Evolutionary conservation across 106 monocot species (phyloP), one percentile per base, ranked within the genome.

Genomic region (Hemerocallis citrina): DNA sequence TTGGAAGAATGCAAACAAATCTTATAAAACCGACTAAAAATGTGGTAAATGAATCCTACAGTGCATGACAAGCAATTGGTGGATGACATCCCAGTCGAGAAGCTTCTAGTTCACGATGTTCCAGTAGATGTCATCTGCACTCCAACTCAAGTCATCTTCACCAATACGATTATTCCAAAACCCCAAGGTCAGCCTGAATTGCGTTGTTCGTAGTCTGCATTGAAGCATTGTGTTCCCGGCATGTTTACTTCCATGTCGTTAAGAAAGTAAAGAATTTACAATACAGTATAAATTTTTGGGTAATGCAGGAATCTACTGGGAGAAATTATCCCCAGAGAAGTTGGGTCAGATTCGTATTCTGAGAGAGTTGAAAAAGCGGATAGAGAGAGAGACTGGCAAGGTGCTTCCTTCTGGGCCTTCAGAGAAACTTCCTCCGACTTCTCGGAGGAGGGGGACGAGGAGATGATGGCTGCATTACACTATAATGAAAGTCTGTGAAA

Each of bases 11-110:
- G 25, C 9, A 56, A 49, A n/a, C 7, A 22, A 7, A 3, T 20
- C 14, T 49, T 7, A 11, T 49, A 19, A 10, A 58, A 14, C 23
- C 21, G 1, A 2, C 44, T 51, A 0, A 23, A 34, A 17, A 21
- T 43, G 7, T 6, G 50, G 12, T 63, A 14, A 27, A 14, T 55
- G 32, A 9, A 20, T 45, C 21, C 22, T 55, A 9, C 60, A 93
- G 89, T 93, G 57, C 93, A 93, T 55, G 93, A 93, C 37, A 89
- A 58, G 77, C 89, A 93, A 67, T 70, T 93, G 65, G 93, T 85
- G 46, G 77, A 89, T 66, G 93, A 89, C 47, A 93, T 93, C 61
- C 89, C 89, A 55, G 61, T 67, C 3, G 93, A 85, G 57, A 89
- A 93, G 59, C 82, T 89, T 13, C 52, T 89, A 44, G 47, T 93